Base-by-base conservation (phyloP, 768 basidiomycete genomes). In the Trametes elegans region DNA sequence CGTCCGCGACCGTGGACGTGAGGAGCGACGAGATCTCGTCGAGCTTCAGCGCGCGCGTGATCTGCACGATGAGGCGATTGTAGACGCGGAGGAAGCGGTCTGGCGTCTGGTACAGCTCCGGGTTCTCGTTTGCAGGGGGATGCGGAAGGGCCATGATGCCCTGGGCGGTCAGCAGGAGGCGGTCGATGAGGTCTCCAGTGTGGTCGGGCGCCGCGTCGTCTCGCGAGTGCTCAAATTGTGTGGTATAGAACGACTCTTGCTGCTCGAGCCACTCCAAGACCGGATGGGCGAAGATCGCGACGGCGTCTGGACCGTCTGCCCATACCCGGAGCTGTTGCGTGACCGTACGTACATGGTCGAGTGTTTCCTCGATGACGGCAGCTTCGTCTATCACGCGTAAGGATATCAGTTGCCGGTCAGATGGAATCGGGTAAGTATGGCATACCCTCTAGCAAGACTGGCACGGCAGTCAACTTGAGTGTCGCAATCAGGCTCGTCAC, bases 81-180 rank as follows among this genome's bases (percentile, higher is more conserved):
- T 80, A 77, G 29, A 77, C 71, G 27, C 78, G 70, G 28, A 88
- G 74, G 61, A 79, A 88, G 44, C 79, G 73, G 43, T 83, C 81
- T 49, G 62, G 54, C 40, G 63, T 66, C 62, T 66, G 70, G 34
- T 48, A 36, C 24, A 45, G 29, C 45, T 72, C 66, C 31, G 68
- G 61, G 29, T 69, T 54, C 18, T 59, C 53, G 40, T 67, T 55
- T 3, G 46, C 13, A 16, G 26, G 45, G 16, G 66, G 53, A 6
- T 49, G 34, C 4, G 55, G 42, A 5, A 60, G 23, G 10, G 59
- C 64, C 13, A 84, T 71, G 62, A 91, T 63, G 19, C 76, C 71
- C 63, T 95, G 93, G 19, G 87, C 77, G 28, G 75, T 76, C 27
- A 90, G 68, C 19, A 96, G 78, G 42, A 93, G 71, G 0, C 75